phyloP scores from a whole-genome alignment of 2,329 filamentous ascomycete species.

The Colletotrichum gloeosporioides region DNA sequence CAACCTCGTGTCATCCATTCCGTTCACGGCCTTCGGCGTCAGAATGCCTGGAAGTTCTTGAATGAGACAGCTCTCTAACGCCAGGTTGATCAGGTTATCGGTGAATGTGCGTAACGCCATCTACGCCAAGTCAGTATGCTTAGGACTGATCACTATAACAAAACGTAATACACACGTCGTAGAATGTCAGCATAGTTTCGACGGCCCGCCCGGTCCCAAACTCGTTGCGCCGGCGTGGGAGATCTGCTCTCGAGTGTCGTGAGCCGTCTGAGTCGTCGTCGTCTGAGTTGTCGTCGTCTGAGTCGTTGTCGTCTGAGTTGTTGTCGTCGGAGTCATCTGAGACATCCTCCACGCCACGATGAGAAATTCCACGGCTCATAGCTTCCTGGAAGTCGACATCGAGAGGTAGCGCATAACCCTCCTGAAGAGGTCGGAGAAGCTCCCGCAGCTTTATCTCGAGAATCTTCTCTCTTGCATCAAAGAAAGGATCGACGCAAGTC shows the following conservation, averaged over 20 bases:
- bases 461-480: conserved; percentile 29
- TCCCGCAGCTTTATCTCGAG: conserved; percentile 43
- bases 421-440: conserved; percentile 40
- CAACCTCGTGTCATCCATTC: conserved; percentile 36
- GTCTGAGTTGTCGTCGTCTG: background rate
- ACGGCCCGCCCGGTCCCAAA: conserved; percentile 45
- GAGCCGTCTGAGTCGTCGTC: background rate
- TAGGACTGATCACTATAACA: background rate
- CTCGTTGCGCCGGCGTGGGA: conserved; percentile 15
- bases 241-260: background rate
- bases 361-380: background rate
- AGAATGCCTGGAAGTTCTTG: conserved; percentile 45
- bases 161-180: conserved; percentile 37
- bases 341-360: background rate
- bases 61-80: conserved; percentile 53
- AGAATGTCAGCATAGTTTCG: conserved; percentile 50
- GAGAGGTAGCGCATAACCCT: conserved; percentile 36
- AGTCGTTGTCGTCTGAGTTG: background rate
- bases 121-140: conserved; percentile 25
- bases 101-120: conserved; percentile 49
- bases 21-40: conserved; percentile 38
- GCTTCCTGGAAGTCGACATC: conserved; percentile 35
- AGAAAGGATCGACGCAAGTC: conserved; percentile 36
- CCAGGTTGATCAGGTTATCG: conserved; percentile 54
- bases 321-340: background rate